Evolutionary conservation across 2,329 filamentous ascomycete species (phyloP), one percentile per base, ranked within the genome.

Genomic region (Camillea tinctor): DNA sequence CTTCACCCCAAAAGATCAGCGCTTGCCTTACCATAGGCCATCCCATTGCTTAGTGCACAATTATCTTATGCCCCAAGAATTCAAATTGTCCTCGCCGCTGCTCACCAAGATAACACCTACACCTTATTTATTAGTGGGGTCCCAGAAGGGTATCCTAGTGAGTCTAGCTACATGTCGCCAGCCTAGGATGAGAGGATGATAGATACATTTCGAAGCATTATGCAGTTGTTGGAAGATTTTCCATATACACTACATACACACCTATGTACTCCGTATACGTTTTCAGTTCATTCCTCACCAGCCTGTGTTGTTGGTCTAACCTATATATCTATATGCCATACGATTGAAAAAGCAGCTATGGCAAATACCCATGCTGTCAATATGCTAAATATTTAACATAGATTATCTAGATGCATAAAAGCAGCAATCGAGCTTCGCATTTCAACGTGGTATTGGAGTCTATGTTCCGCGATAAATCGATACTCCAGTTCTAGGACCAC

Each of bases 1-100:
- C 52, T 54, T n/a, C 52, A 30, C 52, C 11, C 52, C 52, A 44
- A 54, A 51, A 19, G 52, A 54, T 54, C 52, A 26, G 17, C 52
- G 52, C 52, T 36, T 44, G 52, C 26, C 21, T 36, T 26, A 26
- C 30, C 52, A 54, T 54, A 54, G 52, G 24, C 20, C 26, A 19
- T 54, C 23, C 51, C 30, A 23, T 52, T n/a, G 11, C 21, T 13
- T 52, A 23, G 51, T 52, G 22, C 22, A 52, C 51, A 44, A 17
- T 44, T 44, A 11, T 15, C 36, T 15, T n/a, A 44, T 44, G 36
- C 11, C 36, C 26, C 36, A n/a, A 44, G 5, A 9, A 15, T 44
- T 44, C 36, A 15, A 17, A 44, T 44, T 44, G 11, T 15, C 36
- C 36, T 44, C 36, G 4, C 36, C n/a, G 17, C 2, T 44, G 17